Evolutionary conservation across 2,329 filamentous ascomycete species (phyloP).

Genomic region (Calonectria pseudoturangicola): DNA sequence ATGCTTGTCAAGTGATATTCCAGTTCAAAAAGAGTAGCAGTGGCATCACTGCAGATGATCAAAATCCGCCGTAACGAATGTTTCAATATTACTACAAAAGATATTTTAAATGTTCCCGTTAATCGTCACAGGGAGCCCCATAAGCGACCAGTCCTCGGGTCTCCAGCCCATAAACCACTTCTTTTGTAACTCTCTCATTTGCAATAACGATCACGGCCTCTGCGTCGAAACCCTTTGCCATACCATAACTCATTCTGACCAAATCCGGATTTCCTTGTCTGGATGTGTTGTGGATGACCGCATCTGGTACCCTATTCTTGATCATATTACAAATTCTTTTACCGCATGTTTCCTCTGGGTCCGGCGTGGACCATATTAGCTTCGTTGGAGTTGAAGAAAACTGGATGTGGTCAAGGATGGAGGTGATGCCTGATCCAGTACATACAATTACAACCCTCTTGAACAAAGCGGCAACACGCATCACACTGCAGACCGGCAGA

Average conservation of each 20-base stretch:
- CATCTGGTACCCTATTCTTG: slow-evolving; percentile 73
- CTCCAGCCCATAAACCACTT: slow-evolving; percentile 82
- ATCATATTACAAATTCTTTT: slow-evolving; percentile 73
- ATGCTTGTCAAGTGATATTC: too few species aligned
- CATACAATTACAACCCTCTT: slow-evolving; percentile 79
- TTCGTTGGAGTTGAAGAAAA: slow-evolving; percentile 69
- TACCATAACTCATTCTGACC: slow-evolving; percentile 69
- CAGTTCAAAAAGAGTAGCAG: too few species aligned
- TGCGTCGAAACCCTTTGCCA: slow-evolving; percentile 72
- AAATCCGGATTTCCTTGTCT: slow-evolving; percentile 75
- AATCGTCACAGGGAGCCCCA: slow-evolving; percentile 82
- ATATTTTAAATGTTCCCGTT: background rate
- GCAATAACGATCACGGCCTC: slow-evolving; percentile 85
- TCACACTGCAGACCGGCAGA: slow-evolving; percentile 79
- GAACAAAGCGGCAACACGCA: slow-evolving; percentile 80
- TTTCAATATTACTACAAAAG: background rate
- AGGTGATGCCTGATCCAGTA: slow-evolving; percentile 84
- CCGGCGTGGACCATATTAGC: slow-evolving; percentile 81
- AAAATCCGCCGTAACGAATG: too few species aligned
- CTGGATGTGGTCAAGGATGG: slow-evolving; percentile 76
- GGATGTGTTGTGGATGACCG: slow-evolving; percentile 81
- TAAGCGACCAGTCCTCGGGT: slow-evolving; percentile 79
- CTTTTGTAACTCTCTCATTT: slow-evolving; percentile 79
- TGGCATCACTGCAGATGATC: too few species aligned
- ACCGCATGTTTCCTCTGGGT: slow-evolving; percentile 78